These are phyloP conservation scores for Eucalyptus virginea DNA, from an alignment of 345 rosid genomes.

Conservation along the genomic window DNA sequence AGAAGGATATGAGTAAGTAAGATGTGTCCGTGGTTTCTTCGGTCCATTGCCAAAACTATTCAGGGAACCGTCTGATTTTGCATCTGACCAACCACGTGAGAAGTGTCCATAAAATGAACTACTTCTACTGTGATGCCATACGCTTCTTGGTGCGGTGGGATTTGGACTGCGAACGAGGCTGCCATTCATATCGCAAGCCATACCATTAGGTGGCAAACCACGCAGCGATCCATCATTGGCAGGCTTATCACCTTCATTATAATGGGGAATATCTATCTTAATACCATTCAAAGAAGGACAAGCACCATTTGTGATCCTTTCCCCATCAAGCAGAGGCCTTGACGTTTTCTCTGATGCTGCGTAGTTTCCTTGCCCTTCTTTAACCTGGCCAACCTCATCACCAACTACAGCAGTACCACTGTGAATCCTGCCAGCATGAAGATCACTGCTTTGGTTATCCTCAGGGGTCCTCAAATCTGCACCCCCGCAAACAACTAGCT, in stretches of 20 bases:
- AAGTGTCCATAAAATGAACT: conserved; percentile 28
- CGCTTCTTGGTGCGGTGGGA: conserved; percentile 79
- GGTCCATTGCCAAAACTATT: conserved; percentile 69
- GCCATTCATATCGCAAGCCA: conserved; percentile 22
- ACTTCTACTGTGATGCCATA: conserved; percentile 59
- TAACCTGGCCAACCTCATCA: neutral
- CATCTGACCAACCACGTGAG: conserved; percentile 66
- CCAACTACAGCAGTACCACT: conserved; percentile 9
- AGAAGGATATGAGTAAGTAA: conserved; percentile 69
- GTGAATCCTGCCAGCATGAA: conserved; percentile 4
- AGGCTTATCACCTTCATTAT: conserved; percentile 20
- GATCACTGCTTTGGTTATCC: neutral
- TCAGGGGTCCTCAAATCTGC: neutral
- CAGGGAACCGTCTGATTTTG: conserved; percentile 39
- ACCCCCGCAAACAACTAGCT: neutral
- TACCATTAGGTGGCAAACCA: conserved; percentile 29
- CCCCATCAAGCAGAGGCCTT: conserved; percentile 9
- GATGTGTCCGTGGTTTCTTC: conserved; percentile 81
- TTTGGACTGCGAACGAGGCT: conserved; percentile 53
- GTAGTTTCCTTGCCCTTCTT: neutral
- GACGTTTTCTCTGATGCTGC: neutral
- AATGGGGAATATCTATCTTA: conserved; percentile 46
- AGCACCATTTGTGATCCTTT: conserved; percentile 17
- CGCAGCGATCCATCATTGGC: conserved; percentile 7
- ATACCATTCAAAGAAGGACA: conserved; percentile 20